These are phyloP conservation scores for Beauveria brongniartii DNA, from an alignment of 2,329 filamentous ascomycete genomes.

Conservation along the genomic window DNA sequence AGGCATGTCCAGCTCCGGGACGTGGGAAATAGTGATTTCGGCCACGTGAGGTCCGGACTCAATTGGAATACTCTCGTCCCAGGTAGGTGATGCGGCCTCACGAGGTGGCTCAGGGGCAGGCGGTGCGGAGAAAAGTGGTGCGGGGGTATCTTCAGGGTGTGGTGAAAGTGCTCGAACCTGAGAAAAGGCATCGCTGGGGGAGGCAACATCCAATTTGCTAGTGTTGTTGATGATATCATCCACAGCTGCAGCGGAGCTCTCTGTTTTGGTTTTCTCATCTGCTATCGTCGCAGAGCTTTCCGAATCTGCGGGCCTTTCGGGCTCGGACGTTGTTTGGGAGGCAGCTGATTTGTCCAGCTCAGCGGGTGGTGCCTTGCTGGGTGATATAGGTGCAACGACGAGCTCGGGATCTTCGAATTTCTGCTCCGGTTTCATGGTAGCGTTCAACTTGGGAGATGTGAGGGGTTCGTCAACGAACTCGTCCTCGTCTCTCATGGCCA, in stretches of 20 bases:
- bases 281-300: constrained; percentile 14
- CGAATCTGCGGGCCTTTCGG: not conserved
- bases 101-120: constrained; percentile 21
- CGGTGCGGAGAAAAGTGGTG: constrained; percentile 44
- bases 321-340: not conserved
- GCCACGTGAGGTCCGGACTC: not conserved
- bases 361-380: constrained; percentile 26
- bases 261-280: constrained; percentile 10
- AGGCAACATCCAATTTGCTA: constrained; percentile 6
- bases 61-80: not conserved
- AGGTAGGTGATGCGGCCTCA: constrained; percentile 15
- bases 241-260: constrained; percentile 10
- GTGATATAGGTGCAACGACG: constrained; percentile 50
- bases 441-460: constrained; percentile 56
- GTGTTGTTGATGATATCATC: not conserved
- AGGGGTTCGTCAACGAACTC: constrained; percentile 74
- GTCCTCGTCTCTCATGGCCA: constrained; percentile 48
- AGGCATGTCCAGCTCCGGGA: constrained; percentile 12
- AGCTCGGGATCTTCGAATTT: constrained; percentile 49
- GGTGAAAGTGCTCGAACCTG: constrained; percentile 32
- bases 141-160: constrained; percentile 60
- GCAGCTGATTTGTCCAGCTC: constrained; percentile 20
- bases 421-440: constrained; percentile 45
- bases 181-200: not conserved
- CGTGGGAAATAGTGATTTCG: constrained; percentile 6